Base-by-base conservation (phyloP, 495 filamentous ascomycete genomes). In the Lindgomyces ingoldianus region DNA sequence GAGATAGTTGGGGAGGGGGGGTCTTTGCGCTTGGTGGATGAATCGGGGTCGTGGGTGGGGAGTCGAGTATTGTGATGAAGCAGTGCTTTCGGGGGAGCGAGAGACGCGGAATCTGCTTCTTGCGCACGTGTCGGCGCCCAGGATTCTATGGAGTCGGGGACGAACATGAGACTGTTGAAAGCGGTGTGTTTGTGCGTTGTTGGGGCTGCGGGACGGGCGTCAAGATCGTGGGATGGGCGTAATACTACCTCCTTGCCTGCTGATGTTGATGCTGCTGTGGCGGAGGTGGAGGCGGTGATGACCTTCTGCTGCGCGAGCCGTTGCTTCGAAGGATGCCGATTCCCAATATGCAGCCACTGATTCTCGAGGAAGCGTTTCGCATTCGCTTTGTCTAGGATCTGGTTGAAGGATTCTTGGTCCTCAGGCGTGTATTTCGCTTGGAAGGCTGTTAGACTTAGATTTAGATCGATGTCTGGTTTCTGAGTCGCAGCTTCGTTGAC, bases 361-460 rank as follows among this genome's bases (percentile, higher is more conserved):
- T 96, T 87, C 64, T 90, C 93, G 71, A 90, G 87, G 12, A 87
- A 84, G 41, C 81, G 83, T 73, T 91, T 93, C 25, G 84, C 81
- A 71, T 97, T 98, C 68, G 96, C 91, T 73, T 88, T 91, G 76
- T 98, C 94, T 12, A 98, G 78, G 0, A 98, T 80, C 70, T 88
- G 88, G 76, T 96, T 93, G 79, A 98, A 97, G 51, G 87, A 91
- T 70, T 96, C 93, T 71, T 98, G 97, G 74, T 98, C 94, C 76
- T 98, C 94, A 67, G 89, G 94, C 3, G 93, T 98, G 75, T 96
- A 98, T 70, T 90, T 91, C 4, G 89, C 82, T 68, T 98, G 94
- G 70, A 98, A 98, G 2, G 88, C 84, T 49, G 85, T 81, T 10
- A 98, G 83, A 49, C 86, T 89, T 76, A 98, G 86, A 69, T 86